These are phyloP conservation scores for Tetrahymena thermophila DNA, from an alignment of 73 alveolate genomes.

Conservation along the genomic window DNA sequence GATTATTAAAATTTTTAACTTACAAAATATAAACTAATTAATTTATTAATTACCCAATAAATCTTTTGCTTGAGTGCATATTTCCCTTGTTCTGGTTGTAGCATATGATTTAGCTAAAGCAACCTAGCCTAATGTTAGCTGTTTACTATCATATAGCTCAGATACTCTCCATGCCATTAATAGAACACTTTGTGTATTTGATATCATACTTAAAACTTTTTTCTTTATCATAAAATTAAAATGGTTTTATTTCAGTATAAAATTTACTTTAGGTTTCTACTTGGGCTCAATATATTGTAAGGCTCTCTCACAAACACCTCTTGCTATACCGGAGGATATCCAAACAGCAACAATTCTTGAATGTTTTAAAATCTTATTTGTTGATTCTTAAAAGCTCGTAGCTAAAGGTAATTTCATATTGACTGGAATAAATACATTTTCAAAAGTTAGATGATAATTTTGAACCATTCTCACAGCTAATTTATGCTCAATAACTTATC, in stretches of 20 bases:
- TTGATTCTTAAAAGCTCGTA: conserved; percentile 56
- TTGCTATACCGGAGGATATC: conserved; percentile 69
- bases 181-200: conserved; percentile 26
- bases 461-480: conserved; percentile 53
- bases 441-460: conserved; percentile 53
- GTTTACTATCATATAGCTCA: conserved; percentile 49
- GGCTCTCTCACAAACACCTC: conserved; percentile 49
- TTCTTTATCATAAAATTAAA: conserved; percentile 47
- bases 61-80: conserved; percentile 59
- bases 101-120: conserved; percentile 63
- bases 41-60: conserved; percentile 36
- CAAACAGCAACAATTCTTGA: conserved; percentile 73
- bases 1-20: neutral
- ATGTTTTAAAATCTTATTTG: conserved; percentile 54
- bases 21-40: neutral
- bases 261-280: conserved; percentile 4
- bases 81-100: conserved; percentile 56
- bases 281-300: neutral
- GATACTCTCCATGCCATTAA: conserved; percentile 45
- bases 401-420: conserved; percentile 46
- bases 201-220: conserved; percentile 57
- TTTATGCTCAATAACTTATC: conserved; percentile 48
- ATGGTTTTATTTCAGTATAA: conserved; percentile 24
- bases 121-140: conserved; percentile 66
- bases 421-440: conserved; percentile 62